These are phyloP conservation scores for Plasmodium cynomolgi DNA, from an alignment of 169 alveolate genomes.

Conservation along the genomic window DNA sequence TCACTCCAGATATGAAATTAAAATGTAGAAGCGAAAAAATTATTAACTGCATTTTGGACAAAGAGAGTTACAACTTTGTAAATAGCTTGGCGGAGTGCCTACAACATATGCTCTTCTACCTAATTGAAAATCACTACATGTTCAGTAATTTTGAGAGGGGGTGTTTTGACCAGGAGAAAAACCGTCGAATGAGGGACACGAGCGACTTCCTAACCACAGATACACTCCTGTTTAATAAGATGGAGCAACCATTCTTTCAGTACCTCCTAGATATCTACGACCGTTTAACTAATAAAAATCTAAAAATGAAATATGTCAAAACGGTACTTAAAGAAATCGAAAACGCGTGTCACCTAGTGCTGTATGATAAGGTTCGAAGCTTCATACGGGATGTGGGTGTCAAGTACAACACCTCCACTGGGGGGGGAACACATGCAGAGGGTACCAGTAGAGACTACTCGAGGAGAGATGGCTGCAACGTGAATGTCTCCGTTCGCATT, in stretches of 20 bases:
- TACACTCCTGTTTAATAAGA: conserved; percentile 32
- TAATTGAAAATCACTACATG: conserved; percentile 65
- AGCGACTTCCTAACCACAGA: neutral
- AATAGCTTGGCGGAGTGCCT: conserved; percentile 65
- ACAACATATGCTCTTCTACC: conserved; percentile 47
- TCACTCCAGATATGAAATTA: conserved; percentile 28
- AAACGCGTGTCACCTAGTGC: conserved; percentile 44
- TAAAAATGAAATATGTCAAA: conserved; percentile 52
- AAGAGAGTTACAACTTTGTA: conserved; percentile 52
- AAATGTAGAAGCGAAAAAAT: conserved; percentile 60
- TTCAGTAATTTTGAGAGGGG: neutral
- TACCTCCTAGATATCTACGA: conserved; percentile 45
- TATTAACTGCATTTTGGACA: conserved; percentile 38
- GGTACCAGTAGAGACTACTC: neutral
- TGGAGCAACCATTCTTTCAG: conserved; percentile 47
- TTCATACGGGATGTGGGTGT: conserved; percentile 25
- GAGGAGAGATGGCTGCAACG: neutral
- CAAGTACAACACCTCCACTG: neutral
- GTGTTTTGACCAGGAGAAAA: neutral
- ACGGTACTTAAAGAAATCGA: conserved; percentile 64
- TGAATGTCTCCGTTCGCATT: neutral
- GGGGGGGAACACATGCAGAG: neutral
- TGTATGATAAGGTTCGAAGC: conserved; percentile 34
- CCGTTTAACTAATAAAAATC: conserved; percentile 1
- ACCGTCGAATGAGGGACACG: neutral